Evolutionary conservation across 2,329 filamentous ascomycete genomes (phyloP).

Genomic region (Mycosphaerella sp.): DNA sequence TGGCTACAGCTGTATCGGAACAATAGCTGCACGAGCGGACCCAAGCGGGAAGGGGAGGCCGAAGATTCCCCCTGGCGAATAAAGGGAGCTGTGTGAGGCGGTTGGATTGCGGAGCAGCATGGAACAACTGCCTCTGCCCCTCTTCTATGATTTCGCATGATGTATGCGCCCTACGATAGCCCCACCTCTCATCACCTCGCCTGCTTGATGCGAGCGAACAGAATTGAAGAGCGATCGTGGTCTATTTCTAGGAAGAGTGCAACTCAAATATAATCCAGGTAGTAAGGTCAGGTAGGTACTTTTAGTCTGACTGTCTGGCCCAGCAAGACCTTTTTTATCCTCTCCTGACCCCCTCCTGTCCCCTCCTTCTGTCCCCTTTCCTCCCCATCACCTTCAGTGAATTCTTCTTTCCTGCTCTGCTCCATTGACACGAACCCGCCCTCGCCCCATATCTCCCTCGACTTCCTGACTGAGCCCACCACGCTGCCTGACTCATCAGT

Average conservation of each 20-base stretch:
- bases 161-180: no score
- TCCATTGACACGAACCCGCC: background rate
- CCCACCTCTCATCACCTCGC: constrained; percentile 2
- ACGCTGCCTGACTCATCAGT: no score
- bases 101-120: constrained; percentile 9
- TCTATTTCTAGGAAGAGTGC: constrained; percentile 2
- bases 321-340: no score
- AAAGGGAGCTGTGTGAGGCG: background rate
- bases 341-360: constrained; percentile 2
- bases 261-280: constrained; percentile 14
- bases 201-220: background rate
- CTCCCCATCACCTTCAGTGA: background rate
- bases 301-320: no score
- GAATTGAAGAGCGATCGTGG: background rate
- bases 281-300: no score
- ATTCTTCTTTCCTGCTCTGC: background rate
- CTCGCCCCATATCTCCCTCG: background rate
- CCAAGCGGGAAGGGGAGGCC: constrained; percentile 9
- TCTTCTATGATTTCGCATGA: background rate
- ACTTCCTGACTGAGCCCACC: no score
- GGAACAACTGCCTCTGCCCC: constrained; percentile 6
- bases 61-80: background rate
- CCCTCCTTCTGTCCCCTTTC: constrained; percentile 5
- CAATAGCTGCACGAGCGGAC: background rate
- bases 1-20: no score